Percentiles rank a stretch among this genome's conserved stretches.
Conservation (phyloP, 805 yeast genomes). For the Candida chauliodis region DNA sequence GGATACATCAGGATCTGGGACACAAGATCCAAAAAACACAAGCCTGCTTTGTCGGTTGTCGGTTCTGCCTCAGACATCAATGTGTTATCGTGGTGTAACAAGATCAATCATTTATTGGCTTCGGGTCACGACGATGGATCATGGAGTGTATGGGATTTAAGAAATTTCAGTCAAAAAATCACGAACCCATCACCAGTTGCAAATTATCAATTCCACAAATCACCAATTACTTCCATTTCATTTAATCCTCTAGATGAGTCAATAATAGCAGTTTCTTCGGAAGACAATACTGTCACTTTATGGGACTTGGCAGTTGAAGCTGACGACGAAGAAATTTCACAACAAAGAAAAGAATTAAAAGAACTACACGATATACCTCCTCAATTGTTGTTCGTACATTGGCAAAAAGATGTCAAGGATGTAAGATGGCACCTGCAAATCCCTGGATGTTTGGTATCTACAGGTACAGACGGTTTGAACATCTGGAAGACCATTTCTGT, state of each 20-base stretch:
- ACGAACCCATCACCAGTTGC: constrained; percentile 82
- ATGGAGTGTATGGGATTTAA: constrained; percentile 98
- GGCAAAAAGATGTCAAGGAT: constrained; percentile 97
- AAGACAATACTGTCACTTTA: constrained; percentile 92
- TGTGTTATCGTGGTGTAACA: constrained; percentile 92
- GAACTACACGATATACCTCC: constrained; percentile 92
- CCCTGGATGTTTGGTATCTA: constrained; percentile 91
- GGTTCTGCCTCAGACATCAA: constrained; percentile 86
- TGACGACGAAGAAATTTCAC: constrained; percentile 92
- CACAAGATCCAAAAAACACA: constrained; percentile 86
- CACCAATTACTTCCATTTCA: constrained; percentile 87
- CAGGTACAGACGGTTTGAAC: constrained; percentile 93
- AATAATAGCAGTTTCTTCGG: constrained; percentile 91
- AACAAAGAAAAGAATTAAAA: constrained; percentile 71
- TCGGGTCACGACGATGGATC: constrained; percentile 96
- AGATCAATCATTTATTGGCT: constrained; percentile 82
- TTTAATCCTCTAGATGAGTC: constrained; percentile 96
- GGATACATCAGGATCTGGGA: constrained; percentile 96
- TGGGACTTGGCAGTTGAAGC: constrained; percentile 99
- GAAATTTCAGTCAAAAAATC: constrained; percentile 58
- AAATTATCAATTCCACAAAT: constrained; percentile 89
- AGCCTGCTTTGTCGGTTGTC: constrained; percentile 79
- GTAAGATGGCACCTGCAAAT: constrained; percentile 97
- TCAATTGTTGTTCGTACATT: constrained; percentile 91
- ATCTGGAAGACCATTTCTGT: constrained; percentile 95